Evolutionary conservation across 306 rosid genomes (phyloP).

Genomic region (Oxytropis ochrocephala): DNA sequence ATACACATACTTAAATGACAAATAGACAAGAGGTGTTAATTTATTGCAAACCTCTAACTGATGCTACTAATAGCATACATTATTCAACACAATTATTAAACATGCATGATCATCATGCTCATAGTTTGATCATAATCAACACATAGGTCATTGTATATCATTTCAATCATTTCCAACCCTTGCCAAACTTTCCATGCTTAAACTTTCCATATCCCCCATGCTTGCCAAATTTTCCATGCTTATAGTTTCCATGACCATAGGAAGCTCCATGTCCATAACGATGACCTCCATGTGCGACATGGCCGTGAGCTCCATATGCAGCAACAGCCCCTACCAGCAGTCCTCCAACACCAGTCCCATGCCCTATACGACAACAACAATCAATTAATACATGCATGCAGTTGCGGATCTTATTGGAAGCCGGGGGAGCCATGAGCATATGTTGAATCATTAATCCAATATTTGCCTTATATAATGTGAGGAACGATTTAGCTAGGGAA

Average conservation of each 20-base stretch:
- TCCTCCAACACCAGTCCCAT: constrained; percentile 31
- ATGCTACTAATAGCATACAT: constrained; percentile 13
- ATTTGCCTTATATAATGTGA: too few species aligned
- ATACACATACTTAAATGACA: background rate
- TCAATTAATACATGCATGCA: background rate
- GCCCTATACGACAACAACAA: constrained; percentile 14
- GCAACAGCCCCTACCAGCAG: constrained; percentile 37
- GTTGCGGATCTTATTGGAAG: too few species aligned
- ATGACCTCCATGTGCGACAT: constrained; percentile 40
- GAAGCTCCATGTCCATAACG: constrained; percentile 24
- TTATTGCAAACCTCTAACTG: background rate
- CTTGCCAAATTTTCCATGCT: constrained; percentile 75
- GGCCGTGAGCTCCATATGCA: constrained; percentile 45
- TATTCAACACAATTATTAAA: constrained; percentile 11
- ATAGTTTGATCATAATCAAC: background rate
- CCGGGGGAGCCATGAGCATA: too few species aligned
- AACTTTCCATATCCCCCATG: constrained; percentile 51
- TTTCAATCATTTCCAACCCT: constrained; percentile 59
- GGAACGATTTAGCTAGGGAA: too few species aligned
- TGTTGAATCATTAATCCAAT: too few species aligned
- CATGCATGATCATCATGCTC: background rate
- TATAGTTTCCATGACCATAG: constrained; percentile 57
- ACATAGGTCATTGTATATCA: constrained; percentile 12
- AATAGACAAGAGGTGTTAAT: background rate
- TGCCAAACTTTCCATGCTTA: constrained; percentile 44